Conservation (phyloP, 2,329 filamentous ascomycete genomes). For the Penicillium verrucosum region DNA sequence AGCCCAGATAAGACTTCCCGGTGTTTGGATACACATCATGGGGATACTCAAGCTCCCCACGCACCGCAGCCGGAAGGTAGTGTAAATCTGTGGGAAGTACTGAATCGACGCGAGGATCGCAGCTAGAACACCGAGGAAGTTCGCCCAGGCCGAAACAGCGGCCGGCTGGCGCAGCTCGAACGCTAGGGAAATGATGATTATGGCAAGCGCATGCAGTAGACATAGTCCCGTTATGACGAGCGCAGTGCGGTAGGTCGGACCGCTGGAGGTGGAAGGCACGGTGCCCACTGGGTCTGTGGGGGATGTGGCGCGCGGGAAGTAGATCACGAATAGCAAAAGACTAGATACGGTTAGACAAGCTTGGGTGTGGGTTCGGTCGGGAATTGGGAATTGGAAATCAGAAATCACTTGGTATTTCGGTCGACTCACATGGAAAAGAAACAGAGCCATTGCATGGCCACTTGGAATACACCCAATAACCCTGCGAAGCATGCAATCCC, state of each 20-base stretch:
- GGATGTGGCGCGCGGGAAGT: conserved; percentile 69
- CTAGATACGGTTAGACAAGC: conserved; percentile 46
- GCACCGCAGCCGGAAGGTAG: conserved; percentile 78
- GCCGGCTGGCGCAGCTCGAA: conserved; percentile 62
- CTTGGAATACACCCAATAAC: conserved; percentile 82
- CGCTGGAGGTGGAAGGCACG: conserved; percentile 41
- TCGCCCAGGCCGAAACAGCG: conserved; percentile 74
- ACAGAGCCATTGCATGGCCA: conserved; percentile 87
- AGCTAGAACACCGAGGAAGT: conserved; percentile 75
- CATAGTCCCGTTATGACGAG: conserved; percentile 70
- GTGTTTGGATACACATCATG: conserved; percentile 98
- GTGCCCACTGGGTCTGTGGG: conserved; percentile 43
- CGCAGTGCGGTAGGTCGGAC: conserved; percentile 73
- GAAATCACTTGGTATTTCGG: neutral
- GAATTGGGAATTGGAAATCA: neutral
- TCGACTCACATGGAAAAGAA: conserved; percentile 79
- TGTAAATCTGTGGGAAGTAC: conserved; percentile 93
- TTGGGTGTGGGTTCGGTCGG: neutral
- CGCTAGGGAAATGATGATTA: conserved; percentile 62
- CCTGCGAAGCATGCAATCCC: conserved; percentile 81
- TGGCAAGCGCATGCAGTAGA: conserved; percentile 69
- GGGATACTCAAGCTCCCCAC: conserved; percentile 89
- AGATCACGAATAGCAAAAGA: conserved; percentile 88
- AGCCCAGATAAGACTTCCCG: conserved; percentile 86
- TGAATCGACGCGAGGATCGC: conserved; percentile 79